These are phyloP conservation scores for Candida gigantensis DNA, from an alignment of 1,139 yeast genomes.

Conservation along the genomic window DNA sequence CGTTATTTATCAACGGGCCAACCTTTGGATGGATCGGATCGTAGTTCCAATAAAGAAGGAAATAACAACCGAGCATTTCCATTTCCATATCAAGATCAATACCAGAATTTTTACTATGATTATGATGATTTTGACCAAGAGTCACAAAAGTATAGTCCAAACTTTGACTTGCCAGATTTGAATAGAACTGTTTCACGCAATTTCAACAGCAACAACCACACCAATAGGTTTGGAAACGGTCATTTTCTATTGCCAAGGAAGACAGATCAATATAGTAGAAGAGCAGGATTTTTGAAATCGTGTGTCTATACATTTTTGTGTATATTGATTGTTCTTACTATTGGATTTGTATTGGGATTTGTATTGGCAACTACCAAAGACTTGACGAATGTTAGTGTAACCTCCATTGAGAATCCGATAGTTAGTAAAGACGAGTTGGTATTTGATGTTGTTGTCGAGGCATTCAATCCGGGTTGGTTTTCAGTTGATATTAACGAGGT, in stretches of 20 bases:
- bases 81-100: conserved; percentile 55
- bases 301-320: conserved; percentile 59
- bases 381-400: conserved; percentile 62
- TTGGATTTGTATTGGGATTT: conserved; percentile 83
- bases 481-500: conserved; percentile 64
- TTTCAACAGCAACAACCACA: conserved; percentile 11
- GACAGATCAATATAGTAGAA: conserved; percentile 14
- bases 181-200: conserved; percentile 11
- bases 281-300: conserved; percentile 38
- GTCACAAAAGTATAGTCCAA: conserved; percentile 19
- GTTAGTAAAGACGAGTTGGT: conserved; percentile 85
- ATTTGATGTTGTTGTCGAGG: conserved; percentile 75
- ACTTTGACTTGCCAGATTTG: conserved; percentile 20
- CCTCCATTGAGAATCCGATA: conserved; percentile 65
- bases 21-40: conserved; percentile 16
- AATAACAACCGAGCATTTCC: conserved; percentile 36
- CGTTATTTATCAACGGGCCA: conserved; percentile 42
- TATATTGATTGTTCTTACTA: conserved; percentile 53
- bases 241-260: conserved; percentile 37
- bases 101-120: conserved; percentile 36
- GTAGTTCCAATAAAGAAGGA: conserved; percentile 12
- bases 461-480: conserved; percentile 85
- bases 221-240: conserved; percentile 15
- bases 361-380: conserved; percentile 87
- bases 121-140: conserved; percentile 47